phyloP scores from a whole-genome alignment of 2,329 filamentous ascomycete species.

The Cladosporium austrohemisphaericum region DNA sequence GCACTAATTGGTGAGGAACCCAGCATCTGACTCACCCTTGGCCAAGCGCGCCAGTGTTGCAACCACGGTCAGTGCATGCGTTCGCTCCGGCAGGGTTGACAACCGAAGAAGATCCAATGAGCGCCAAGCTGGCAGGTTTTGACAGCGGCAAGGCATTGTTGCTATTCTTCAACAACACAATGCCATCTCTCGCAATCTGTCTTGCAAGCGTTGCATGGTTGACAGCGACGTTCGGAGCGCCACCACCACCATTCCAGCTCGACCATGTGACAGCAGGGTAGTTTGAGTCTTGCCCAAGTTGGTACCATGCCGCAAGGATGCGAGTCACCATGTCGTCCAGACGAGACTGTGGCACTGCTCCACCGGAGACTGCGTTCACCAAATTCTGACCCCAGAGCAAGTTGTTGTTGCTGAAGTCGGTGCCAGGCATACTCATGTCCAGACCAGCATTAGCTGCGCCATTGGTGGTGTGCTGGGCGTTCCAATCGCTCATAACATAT shows the following conservation, averaged over 20 bases:
- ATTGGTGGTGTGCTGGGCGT: slow-evolving; percentile 58
- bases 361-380: slow-evolving; percentile 51
- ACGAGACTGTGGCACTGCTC: slow-evolving; percentile 50
- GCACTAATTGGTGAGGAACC: too few relatives aligned
- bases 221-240: slow-evolving; percentile 54
- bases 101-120: slow-evolving; percentile 41
- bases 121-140: slow-evolving; percentile 38
- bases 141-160: slow-evolving; percentile 53
- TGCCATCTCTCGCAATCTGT: slow-evolving; percentile 54
- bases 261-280: slow-evolving; percentile 47
- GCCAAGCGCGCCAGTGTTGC: slow-evolving; percentile 47
- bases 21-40: slow-evolving; percentile 31
- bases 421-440: slow-evolving; percentile 62
- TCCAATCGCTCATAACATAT: slow-evolving; percentile 63
- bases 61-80: slow-evolving; percentile 71
- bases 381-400: slow-evolving; percentile 26
- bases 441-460: slow-evolving; percentile 58
- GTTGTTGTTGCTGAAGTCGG: slow-evolving; percentile 21
- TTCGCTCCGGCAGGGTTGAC: slow-evolving; percentile 66
- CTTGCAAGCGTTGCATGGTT: slow-evolving; percentile 45
- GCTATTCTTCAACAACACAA: slow-evolving; percentile 61
- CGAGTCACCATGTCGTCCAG: slow-evolving; percentile 57
- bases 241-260: slow-evolving; percentile 37
- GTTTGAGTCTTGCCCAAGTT: slow-evolving; percentile 33
- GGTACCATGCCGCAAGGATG: slow-evolving; percentile 51